Evolutionary conservation across 352 stramenopile genomes (phyloP).

Genomic region (Phytopythium boreale): DNA sequence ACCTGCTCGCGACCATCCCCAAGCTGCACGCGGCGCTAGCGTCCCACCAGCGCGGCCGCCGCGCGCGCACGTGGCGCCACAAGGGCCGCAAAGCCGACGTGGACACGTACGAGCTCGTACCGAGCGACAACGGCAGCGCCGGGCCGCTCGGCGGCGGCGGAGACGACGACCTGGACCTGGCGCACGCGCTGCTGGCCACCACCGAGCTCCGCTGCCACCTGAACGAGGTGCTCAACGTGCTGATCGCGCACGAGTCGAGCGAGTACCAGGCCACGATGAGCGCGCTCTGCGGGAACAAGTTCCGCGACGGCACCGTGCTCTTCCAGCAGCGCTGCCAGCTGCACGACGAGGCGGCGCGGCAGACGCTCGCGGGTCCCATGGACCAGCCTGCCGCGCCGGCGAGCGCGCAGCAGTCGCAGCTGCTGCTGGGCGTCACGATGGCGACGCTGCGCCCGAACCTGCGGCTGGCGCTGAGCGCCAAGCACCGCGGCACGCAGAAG

Average conservation of each 20-base stretch:
- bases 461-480: slow-evolving; percentile 25
- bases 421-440: slow-evolving; percentile 40
- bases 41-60: slow-evolving; percentile 16
- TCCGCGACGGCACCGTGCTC: slow-evolving; percentile 35
- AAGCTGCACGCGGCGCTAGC: slow-evolving; percentile 42
- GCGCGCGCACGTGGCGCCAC: slow-evolving; percentile 33
- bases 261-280: slow-evolving; percentile 47
- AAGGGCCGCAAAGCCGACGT: slow-evolving; percentile 43
- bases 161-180: slow-evolving; percentile 49
- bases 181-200: slow-evolving; percentile 43
- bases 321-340: slow-evolving; percentile 46
- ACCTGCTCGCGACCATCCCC: slow-evolving; percentile 37
- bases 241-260: slow-evolving; percentile 42
- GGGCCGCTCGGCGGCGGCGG: slow-evolving; percentile 2
- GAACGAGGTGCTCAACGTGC: slow-evolving; percentile 64
- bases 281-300: slow-evolving; percentile 36
- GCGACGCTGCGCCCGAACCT: slow-evolving; percentile 33
- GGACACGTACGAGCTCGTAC: slow-evolving; percentile 43
- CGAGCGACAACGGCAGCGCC: slow-evolving; percentile 18
- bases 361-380: slow-evolving; percentile 15
- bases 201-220: slow-evolving; percentile 54
- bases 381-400: slow-evolving; percentile 1
- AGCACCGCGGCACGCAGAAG: slow-evolving; percentile 30
- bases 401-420: slow-evolving; percentile 13
- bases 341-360: slow-evolving; percentile 15